Evolutionary conservation across 805 yeast species (phyloP), one percentile per base, ranked within the genome.

Genomic region (Metschnikowia borealis): DNA sequence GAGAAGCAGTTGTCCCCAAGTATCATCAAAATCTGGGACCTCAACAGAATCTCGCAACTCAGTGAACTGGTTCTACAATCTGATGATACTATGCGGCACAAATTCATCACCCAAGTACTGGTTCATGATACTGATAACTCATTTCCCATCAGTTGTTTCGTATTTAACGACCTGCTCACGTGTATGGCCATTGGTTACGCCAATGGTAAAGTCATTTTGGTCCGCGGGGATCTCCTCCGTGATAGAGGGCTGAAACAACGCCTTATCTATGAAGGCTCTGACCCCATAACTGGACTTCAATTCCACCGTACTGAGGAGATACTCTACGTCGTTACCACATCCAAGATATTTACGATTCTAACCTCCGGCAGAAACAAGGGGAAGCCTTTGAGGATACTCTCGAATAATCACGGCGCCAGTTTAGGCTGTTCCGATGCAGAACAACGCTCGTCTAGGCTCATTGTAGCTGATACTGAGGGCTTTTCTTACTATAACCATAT

Each of bases 241-340:
- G 99, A 94, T 62, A 73, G 96, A 51, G 98, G 98, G 0, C 83
- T 96, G 8, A 80, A 94, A 55, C 98, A 92, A 61, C 73, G 97
- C 29, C 65, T 85, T 0, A 83, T 91, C 0, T 88, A 83, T 62
- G 88, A 85, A 51, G 80, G 84, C 46, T 69, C 75, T 2, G 94
- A 89, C 44, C 96, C 97, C 1, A 78, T 94, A 17, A 92, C 98
- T 0, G 85, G 88, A 0, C 67, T 92, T 1, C 78, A 79, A 29
- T 80, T 91, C 56, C 75, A 75, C 46, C 77, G 80, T 44, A 75
- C 75, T 14, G 75, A 79, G 1, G 68, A 79, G 32, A 39, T 69
- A 3, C 67, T 90, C 14, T 90, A 80, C 62, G 85, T 88, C 17
- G 75, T 92, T 1, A 87, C 97, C 0, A 83, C 94, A 0, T 80